Evolutionary conservation across 768 basidiomycete genomes (phyloP).

Genomic region (Russula earlei): DNA sequence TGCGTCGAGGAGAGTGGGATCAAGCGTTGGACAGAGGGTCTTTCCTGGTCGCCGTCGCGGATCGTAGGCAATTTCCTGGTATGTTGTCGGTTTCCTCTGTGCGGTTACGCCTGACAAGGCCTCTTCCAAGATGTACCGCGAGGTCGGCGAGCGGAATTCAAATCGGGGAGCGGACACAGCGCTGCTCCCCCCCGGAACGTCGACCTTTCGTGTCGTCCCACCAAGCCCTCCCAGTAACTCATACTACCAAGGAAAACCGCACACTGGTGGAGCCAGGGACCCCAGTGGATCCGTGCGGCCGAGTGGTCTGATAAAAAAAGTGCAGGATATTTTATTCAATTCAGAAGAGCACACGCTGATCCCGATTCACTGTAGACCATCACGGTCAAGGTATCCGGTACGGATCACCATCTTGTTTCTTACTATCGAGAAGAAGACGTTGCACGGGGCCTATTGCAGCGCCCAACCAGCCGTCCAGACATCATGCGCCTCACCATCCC

Average conservation of each 20-base stretch:
- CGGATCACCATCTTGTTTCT: conserved; percentile 73
- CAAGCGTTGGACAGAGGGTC: conserved; percentile 75
- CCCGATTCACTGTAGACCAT: conserved; percentile 49
- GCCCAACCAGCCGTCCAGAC: conserved; percentile 60
- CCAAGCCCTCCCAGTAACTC: conserved; percentile 9
- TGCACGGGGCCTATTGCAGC: conserved; percentile 54
- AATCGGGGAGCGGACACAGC: conserved; percentile 11
- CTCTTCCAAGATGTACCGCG: conserved; percentile 59
- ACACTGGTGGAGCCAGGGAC: conserved; percentile 20
- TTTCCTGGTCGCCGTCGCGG: conserved; percentile 76
- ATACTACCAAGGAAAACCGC: conserved; percentile 14
- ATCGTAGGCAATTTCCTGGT: conserved; percentile 83
- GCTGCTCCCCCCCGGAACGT: conserved; percentile 14
- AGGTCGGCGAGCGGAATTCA: conserved; percentile 56
- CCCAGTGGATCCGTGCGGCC: conserved; percentile 9
- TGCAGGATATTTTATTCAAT: conserved; percentile 20
- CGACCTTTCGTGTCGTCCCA: conserved; percentile 14
- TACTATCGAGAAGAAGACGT: conserved; percentile 81
- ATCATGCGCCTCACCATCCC: conserved; percentile 67
- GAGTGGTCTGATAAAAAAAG: conserved; percentile 78
- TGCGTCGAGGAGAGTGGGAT: conserved; percentile 84
- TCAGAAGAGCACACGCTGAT: neutral
- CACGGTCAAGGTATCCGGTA: conserved; percentile 69
- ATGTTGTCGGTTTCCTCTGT: conserved; percentile 21
- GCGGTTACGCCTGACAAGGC: conserved; percentile 1